Conservation (phyloP, 75 land plant genomes). For the Larix kaempferi region DNA sequence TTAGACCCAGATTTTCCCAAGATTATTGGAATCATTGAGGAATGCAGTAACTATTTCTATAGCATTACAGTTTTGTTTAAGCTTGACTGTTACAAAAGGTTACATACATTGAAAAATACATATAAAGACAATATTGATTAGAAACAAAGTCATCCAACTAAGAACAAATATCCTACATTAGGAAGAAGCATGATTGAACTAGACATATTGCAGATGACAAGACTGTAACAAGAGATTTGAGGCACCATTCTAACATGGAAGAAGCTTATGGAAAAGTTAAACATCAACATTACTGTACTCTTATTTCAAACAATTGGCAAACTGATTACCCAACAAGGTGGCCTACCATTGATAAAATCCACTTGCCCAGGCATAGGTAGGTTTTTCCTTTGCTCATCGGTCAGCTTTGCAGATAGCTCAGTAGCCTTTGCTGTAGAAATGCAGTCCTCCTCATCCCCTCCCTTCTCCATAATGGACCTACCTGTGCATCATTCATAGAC, state of each 20-base stretch:
- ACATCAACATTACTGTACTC: too few species aligned
- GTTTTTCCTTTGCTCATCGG: conserved; percentile 43
- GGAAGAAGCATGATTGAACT: neutral
- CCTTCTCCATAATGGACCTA: conserved; percentile 81
- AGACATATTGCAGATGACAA: too few species aligned
- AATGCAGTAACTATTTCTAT: too few species aligned
- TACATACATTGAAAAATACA: neutral
- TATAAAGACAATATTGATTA: neutral
- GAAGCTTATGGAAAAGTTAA: too few species aligned
- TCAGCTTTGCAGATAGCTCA: conserved; percentile 48
- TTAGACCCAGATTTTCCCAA: too few species aligned
- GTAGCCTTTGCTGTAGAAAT: conserved; percentile 79
- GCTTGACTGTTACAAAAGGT: too few species aligned
- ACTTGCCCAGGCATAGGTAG: conserved; percentile 89
- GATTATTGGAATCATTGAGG: too few species aligned
- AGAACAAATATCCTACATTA: too few species aligned
- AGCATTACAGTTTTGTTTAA: too few species aligned
- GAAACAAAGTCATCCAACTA: neutral
- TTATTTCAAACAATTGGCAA: too few species aligned
- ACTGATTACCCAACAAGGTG: conserved; percentile 81
- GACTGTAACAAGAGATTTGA: too few species aligned
- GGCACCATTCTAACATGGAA: too few species aligned
- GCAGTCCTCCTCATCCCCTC: conserved; percentile 88
- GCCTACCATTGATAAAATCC: conserved; percentile 97
- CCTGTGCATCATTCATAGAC: neutral